Evolutionary conservation across 345 rosid species (phyloP).

Genomic region (Pseudoturritis turrita): DNA sequence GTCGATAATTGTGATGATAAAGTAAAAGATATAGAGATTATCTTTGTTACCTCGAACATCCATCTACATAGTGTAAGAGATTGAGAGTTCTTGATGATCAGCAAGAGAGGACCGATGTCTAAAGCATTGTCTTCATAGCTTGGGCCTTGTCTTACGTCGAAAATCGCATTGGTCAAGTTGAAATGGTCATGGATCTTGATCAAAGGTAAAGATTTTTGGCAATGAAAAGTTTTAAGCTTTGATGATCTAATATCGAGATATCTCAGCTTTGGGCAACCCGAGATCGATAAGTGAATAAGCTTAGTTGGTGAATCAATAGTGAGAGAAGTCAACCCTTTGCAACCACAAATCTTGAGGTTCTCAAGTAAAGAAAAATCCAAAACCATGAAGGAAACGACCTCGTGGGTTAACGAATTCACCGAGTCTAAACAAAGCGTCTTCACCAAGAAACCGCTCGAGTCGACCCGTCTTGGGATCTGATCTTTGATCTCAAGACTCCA

Average conservation of each 20-base stretch:
- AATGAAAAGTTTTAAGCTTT: constrained; percentile 40
- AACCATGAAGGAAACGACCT: constrained; percentile 44
- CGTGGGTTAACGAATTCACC: constrained; percentile 40
- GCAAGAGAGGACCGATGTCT: constrained; percentile 34
- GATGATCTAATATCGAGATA: constrained; percentile 37
- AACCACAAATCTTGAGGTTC: constrained; percentile 41
- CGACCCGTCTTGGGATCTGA: constrained; percentile 11
- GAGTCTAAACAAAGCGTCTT: constrained; percentile 47
- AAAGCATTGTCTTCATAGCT: constrained; percentile 1
- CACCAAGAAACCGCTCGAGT: constrained; percentile 34
- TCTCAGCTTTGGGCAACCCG: constrained; percentile 36
- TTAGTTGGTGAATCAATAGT: constrained; percentile 40
- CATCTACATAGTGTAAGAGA: constrained; percentile 54
- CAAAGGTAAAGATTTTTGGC: constrained; percentile 40
- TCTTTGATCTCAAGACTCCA: constrained; percentile 37
- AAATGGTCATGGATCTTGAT: constrained; percentile 47
- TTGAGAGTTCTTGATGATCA: constrained; percentile 53
- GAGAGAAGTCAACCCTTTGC: constrained; percentile 39
- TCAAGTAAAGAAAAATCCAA: constrained; percentile 43
- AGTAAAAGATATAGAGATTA: background rate
- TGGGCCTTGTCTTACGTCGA: constrained; percentile 52
- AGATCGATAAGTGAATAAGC: constrained; percentile 45
- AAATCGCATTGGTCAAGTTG: constrained; percentile 46
- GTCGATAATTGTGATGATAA: too few species aligned
- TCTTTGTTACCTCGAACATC: constrained; percentile 48